These are phyloP conservation scores for Euphrasia arctica DNA, from an alignment of 305 asterid species.

Conservation along the genomic window DNA sequence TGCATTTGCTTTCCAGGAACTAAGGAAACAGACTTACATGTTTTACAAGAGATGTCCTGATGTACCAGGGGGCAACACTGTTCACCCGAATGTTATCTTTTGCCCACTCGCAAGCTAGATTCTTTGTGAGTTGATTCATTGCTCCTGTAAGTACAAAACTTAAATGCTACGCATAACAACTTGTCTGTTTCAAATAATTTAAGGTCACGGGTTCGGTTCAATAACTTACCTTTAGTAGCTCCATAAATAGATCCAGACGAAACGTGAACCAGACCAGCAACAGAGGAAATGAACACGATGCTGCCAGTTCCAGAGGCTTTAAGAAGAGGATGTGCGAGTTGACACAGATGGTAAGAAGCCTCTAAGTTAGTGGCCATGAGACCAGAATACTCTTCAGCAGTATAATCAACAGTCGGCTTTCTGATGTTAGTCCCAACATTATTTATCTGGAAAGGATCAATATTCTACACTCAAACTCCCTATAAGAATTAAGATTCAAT, in stretches of 20 bases:
- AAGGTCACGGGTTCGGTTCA: background rate
- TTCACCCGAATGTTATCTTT: constrained; percentile 86
- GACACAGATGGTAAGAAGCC: constrained; percentile 81
- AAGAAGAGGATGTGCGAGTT: constrained; percentile 78
- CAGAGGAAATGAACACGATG: constrained; percentile 83
- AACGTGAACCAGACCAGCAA: constrained; percentile 66
- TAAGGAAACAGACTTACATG: constrained; percentile 42
- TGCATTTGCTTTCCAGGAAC: constrained; percentile 10
- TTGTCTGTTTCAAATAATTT: constrained; percentile 18
- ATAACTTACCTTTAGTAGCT: constrained; percentile 68
- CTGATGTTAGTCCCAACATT: constrained; percentile 88
- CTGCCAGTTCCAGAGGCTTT: constrained; percentile 77
- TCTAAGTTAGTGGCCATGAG: constrained; percentile 83
- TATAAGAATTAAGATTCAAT: background rate
- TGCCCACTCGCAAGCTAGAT: constrained; percentile 97
- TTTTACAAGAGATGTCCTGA: constrained; percentile 77
- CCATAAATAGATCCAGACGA: constrained; percentile 91
- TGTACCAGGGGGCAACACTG: constrained; percentile 90
- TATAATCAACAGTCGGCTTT: constrained; percentile 78
- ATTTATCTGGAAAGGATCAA: constrained; percentile 49
- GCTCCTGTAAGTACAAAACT: constrained; percentile 62
- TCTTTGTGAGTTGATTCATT: constrained; percentile 80
- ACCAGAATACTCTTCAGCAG: constrained; percentile 64
- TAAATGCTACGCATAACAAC: background rate
- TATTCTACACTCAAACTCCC: constrained; percentile 20